A percentile compares a stretch with the other conserved stretches of the same genome.
Evolutionary conservation across 2,329 filamentous ascomycete genomes (phyloP).

Genomic region (Paraphaeosphaeria minitans): DNA sequence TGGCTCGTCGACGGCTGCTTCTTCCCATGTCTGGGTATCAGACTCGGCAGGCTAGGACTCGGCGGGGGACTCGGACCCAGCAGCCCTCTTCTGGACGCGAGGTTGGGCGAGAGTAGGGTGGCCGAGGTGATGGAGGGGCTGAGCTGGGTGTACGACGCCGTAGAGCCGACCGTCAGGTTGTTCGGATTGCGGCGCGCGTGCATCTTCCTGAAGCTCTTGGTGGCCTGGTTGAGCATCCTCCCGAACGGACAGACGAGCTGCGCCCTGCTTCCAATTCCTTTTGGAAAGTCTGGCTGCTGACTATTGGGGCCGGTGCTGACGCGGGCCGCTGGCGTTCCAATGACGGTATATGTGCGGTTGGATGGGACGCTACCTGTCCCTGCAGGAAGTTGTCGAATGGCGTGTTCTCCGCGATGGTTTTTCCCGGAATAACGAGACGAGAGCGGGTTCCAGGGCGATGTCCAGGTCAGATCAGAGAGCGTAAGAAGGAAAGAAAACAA

Average conservation of each 20-base stretch:
- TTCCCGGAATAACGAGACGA: slow-evolving; percentile 16
- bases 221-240: slow-evolving; percentile 44
- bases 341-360: slow-evolving; percentile 5
- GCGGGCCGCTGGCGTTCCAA: slow-evolving; percentile 12
- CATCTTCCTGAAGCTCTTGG: slow-evolving; percentile 48
- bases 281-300: slow-evolving; percentile 15
- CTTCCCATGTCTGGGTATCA: slow-evolving; percentile 69
- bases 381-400: slow-evolving; percentile 25
- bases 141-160: slow-evolving; percentile 41
- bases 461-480: slow-evolving; percentile 18
- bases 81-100: slow-evolving; percentile 56
- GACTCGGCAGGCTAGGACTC: slow-evolving; percentile 72
- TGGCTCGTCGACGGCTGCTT: slow-evolving; percentile 60
- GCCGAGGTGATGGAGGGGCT: slow-evolving; percentile 44
- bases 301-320: slow-evolving; percentile 18
- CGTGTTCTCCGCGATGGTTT: not conserved
- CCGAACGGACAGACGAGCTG: not conserved
- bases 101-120: slow-evolving; percentile 43
- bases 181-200: slow-evolving; percentile 54
- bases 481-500: slow-evolving; percentile 22
- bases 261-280: not conserved
- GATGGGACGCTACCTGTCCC: slow-evolving; percentile 27
- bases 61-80: slow-evolving; percentile 72
- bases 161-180: slow-evolving; percentile 52
- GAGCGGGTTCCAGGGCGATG: slow-evolving; percentile 20